Conservation (phyloP, 164 flowering plant genomes). For the Aristolochia californica region DNA sequence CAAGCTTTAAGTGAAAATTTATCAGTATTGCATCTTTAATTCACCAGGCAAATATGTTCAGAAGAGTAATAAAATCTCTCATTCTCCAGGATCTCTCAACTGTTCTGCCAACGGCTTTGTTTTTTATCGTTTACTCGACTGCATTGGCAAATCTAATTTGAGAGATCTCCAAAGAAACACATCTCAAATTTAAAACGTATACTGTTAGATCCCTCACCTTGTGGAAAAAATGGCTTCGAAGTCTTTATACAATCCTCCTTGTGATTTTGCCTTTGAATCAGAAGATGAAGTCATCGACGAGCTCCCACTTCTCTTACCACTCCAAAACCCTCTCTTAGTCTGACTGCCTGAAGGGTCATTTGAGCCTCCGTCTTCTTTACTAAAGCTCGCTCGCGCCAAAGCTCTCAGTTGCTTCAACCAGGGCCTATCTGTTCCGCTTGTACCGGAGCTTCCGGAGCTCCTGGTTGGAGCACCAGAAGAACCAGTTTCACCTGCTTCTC, state of each 20-base stretch:
- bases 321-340: slow-evolving; percentile 49
- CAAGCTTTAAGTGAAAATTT: too few species aligned
- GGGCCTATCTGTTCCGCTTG: slow-evolving; percentile 47
- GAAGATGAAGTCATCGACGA: slow-evolving; percentile 40
- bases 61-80: too few species aligned
- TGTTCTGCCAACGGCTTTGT: too few species aligned
- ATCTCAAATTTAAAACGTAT: too few species aligned
- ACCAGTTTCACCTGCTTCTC: slow-evolving; percentile 20
- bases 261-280: slow-evolving; percentile 46
- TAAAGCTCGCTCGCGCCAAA: slow-evolving; percentile 76
- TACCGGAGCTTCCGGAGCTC: slow-evolving; percentile 36
- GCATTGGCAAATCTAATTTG: too few species aligned
- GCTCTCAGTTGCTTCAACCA: slow-evolving; percentile 61
- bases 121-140: too few species aligned
- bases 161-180: too few species aligned
- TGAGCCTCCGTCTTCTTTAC: slow-evolving; percentile 27
- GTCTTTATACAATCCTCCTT: slow-evolving; percentile 44
- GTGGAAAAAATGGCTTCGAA: slow-evolving; percentile 73
- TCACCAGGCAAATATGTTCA: too few species aligned
- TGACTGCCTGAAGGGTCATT: slow-evolving; percentile 61
- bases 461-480: slow-evolving; percentile 26
- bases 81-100: too few species aligned
- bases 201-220: background rate
- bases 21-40: too few species aligned
- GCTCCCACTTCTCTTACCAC: slow-evolving; percentile 52